Conservation (phyloP, 352 stramenopile genomes). For the Globisporangium solare region DNA sequence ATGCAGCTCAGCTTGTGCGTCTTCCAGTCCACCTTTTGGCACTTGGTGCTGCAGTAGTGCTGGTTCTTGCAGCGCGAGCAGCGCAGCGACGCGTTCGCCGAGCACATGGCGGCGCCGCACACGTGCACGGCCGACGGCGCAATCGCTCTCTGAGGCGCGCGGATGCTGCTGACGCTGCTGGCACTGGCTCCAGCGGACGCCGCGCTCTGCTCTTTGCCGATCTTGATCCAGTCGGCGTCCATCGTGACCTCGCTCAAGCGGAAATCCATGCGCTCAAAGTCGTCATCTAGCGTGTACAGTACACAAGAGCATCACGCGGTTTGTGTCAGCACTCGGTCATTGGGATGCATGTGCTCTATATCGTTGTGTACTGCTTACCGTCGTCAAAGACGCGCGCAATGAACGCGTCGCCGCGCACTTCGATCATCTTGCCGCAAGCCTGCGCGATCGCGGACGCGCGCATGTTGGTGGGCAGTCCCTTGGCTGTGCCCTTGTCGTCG, state of each 20-base stretch:
- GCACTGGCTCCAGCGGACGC: slow-evolving; percentile 6
- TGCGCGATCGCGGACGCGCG: slow-evolving; percentile 78
- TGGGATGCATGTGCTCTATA: background rate
- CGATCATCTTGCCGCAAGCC: slow-evolving; percentile 75
- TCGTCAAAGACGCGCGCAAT: slow-evolving; percentile 87
- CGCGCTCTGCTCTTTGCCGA: slow-evolving; percentile 46
- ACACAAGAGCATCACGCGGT: background rate
- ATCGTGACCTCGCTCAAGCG: slow-evolving; percentile 56
- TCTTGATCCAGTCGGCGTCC: slow-evolving; percentile 66
- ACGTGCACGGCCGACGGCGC: slow-evolving; percentile 33
- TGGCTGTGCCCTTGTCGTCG: slow-evolving; percentile 87
- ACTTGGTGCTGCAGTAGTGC: slow-evolving; percentile 82
- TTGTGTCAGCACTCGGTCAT: too few species aligned
- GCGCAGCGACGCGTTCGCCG: slow-evolving; percentile 60
- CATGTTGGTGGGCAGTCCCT: slow-evolving; percentile 70
- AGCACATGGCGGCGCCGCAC: slow-evolving; percentile 65
- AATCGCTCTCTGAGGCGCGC: slow-evolving; percentile 24
- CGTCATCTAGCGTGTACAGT: slow-evolving; percentile 51
- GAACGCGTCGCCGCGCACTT: slow-evolving; percentile 85
- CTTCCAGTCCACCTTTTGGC: slow-evolving; percentile 83
- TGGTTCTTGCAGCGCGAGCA: slow-evolving; percentile 82
- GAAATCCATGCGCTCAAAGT: slow-evolving; percentile 83
- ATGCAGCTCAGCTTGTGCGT: slow-evolving; percentile 70
- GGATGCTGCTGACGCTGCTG: slow-evolving; percentile 21
- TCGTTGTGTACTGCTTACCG: slow-evolving; percentile 28